Evolutionary conservation across 495 filamentous ascomycete species (phyloP), one percentile per base, ranked within the genome.

Genomic region (Annulohypoxylon moriforme): DNA sequence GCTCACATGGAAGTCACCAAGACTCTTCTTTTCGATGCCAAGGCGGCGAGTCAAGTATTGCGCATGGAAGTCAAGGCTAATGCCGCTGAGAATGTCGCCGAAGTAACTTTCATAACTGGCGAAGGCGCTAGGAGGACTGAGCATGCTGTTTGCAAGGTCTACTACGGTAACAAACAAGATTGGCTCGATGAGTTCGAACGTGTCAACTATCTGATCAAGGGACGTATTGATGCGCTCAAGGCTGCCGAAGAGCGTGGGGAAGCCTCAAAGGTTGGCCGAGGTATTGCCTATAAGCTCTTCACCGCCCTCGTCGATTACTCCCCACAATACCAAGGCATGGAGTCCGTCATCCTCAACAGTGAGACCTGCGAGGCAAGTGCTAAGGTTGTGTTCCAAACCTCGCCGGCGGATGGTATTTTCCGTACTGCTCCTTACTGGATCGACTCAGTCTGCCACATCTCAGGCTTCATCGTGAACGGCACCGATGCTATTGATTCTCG

Each of bases 401-500:
- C 79, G 0, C 80, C 86, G 14, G 81, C 86, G 11, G 85, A 87
- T 60, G 92, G 89, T 49, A 88, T 84, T 61, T 94, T 88, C 80
- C 81, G 85, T 63, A 88, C 88, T 61, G 87, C 87, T 58, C 91
- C 91, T 1, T 91, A 90, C 78, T 92, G 89, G 85, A 91, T 93
- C 49, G 92, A 94, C 76, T 90, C 88, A 47, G 67, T 87, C 53
- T 87, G 85, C 69, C 88, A 91, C 71, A 83, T 92, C 31, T 89
- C 90, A 9, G 93, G 93, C 16, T 94, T 96, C 78, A 89, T 91
- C 67, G 89, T 93, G 81, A 94, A 94, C 74, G 91, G 87, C 13
- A 93, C 89, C 61, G 92, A 93, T 73, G 86, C 85, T 22, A 85
- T 89, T 2, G 89, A 94, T 69, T 90, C 89, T 0, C 87, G 88